Conservation (phyloP, 331 rosid species). For the Quercus phellos region DNA sequence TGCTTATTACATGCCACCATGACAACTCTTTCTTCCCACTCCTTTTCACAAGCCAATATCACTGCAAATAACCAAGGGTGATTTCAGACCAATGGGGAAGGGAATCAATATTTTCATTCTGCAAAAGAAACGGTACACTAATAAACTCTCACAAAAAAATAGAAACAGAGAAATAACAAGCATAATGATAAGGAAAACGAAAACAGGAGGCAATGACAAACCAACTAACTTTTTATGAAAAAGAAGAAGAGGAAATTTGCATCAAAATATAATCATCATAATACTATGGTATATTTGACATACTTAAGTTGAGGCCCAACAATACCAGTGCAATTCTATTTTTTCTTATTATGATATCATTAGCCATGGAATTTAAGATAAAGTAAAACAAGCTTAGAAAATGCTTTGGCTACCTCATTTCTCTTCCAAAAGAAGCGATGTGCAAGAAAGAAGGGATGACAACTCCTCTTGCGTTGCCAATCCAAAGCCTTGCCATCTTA, state of each 20-base stretch:
- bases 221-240: background rate
- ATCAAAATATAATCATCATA: background rate
- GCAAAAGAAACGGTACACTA: background rate
- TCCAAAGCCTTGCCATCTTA: constrained; percentile 94
- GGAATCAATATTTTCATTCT: background rate
- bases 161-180: background rate
- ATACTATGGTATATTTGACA: background rate
- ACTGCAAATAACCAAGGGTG: constrained; percentile 10
- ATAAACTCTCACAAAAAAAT: background rate
- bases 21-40: background rate
- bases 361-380: background rate
- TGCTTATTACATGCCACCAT: background rate
- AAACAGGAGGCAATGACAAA: background rate
- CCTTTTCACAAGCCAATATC: constrained; percentile 8
- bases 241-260: background rate
- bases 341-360: background rate
- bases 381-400: background rate
- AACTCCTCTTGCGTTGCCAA: constrained; percentile 62
- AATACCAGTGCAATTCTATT: background rate
- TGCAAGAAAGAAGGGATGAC: constrained; percentile 60
- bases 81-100: background rate
- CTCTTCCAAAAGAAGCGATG: constrained; percentile 55
- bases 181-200: background rate
- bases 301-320: background rate
- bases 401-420: constrained; percentile 30